phyloP scores from a whole-genome alignment of 2,329 filamentous ascomycete genomes.

The Neonectria faginata region DNA sequence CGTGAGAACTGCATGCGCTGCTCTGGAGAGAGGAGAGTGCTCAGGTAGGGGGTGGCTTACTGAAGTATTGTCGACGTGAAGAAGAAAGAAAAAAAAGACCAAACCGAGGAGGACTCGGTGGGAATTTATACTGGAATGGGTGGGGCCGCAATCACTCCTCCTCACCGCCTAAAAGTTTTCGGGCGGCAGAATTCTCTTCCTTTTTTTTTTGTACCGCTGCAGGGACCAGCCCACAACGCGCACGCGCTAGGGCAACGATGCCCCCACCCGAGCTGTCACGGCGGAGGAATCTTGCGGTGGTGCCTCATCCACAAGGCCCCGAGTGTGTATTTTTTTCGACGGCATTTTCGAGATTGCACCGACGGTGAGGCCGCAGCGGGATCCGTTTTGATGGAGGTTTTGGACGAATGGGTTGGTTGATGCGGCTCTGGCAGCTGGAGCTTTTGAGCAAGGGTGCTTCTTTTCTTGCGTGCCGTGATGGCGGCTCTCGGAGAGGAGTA shows the following conservation, averaged over 20 bases:
- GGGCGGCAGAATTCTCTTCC: constrained; percentile 40
- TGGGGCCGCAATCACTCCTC: constrained; percentile 34
- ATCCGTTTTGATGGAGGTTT: constrained; percentile 20
- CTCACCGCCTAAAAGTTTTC: constrained; percentile 53
- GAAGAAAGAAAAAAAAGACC: constrained; percentile 61
- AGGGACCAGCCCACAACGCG: not conserved
- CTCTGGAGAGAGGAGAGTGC: constrained; percentile 23
- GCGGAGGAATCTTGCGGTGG: constrained; percentile 9
- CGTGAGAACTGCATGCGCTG: not conserved
- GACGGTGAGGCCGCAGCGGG: constrained; percentile 18
- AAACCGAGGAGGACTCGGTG: constrained; percentile 47
- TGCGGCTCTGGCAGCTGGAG: constrained; percentile 10
- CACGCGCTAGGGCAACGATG: constrained; percentile 5
- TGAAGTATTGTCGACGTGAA: constrained; percentile 73
- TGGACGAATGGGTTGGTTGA: constrained; percentile 29
- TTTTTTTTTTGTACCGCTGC: not conserved
- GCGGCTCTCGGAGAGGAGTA: not conserved
- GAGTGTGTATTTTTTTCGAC: constrained; percentile 1
- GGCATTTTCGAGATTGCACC: constrained; percentile 13
- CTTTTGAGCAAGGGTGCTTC: not conserved
- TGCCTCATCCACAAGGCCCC: constrained; percentile 17
- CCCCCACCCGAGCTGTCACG: not conserved
- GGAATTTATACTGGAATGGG: constrained; percentile 56
- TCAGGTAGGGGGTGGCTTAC: constrained; percentile 55
- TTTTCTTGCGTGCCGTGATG: not conserved